Base-by-base conservation (phyloP, 257 asterid species). In the Capsicum baccatum region DNA sequence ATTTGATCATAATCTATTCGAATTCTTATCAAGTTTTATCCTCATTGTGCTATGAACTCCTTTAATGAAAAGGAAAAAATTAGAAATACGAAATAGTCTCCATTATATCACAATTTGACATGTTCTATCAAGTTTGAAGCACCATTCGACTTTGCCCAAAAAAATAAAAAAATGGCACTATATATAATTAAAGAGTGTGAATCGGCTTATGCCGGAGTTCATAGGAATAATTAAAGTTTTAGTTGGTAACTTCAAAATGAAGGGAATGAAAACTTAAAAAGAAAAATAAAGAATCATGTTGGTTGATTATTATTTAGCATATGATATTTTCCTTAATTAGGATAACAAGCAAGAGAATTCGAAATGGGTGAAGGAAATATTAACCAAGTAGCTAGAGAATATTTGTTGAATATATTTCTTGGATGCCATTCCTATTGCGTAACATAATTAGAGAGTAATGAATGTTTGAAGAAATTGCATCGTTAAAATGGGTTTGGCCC, bases 1-100 rank as follows among this genome's bases (percentile, higher is more conserved):
- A 17, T 44, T 71, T 67, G 63, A 71, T 14, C 39, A 37, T 58
- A 79, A 83, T 82, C 12, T 50, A 74, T 19, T 74, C 62, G 2
- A 74, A 33, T 12, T 13, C 7, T 74, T 48, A 6, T 74, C 60
- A 74, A 12, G 62, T 21, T 74, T 50, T 54, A 6, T 50, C 13
- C 52, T 37, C 42, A 52, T 21, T 50, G 62, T 6, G 13, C 6
- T 21, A 55, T 50, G 13, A 6, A 10, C 3, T 47, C 21, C 70
- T 73, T 48, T 48, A 47, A n/a, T 48, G 3, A 19, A 48, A 71
- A 9, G 2, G 6, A 71, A 44, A 0, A 21, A 69, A 6, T 6
- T 0, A 1, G 44, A 64, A 26, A 11, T 26, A 33, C 13, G 21
- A 74, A 74, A 74, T 3, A 52, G 81, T 74, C 62, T 50, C 59